Evolutionary conservation across 176 grass and related monocot species (phyloP).

Genomic region (Bothriochloa decipiens): DNA sequence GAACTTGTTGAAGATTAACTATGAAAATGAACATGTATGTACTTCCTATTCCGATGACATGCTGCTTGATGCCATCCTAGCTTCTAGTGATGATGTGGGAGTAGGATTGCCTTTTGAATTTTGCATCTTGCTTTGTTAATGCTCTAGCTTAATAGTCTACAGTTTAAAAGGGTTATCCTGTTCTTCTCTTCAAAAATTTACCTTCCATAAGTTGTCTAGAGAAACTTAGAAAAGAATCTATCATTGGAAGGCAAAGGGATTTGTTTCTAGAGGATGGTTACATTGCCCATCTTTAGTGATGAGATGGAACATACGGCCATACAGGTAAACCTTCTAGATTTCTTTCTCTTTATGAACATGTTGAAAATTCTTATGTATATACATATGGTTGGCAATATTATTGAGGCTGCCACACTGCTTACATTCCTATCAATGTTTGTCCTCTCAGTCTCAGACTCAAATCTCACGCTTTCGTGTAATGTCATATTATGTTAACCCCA

Average conservation of each 20-base stretch:
- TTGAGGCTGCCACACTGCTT: not conserved
- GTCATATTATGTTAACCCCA: not conserved
- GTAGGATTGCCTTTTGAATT: constrained; percentile 1
- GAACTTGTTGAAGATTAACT: constrained; percentile 2
- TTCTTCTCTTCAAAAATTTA: constrained; percentile 25
- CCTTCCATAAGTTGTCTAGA: not conserved
- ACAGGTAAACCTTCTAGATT: not conserved
- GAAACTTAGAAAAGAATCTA: not conserved
- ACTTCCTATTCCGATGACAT: constrained; percentile 7
- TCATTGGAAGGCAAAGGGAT: constrained; percentile 10
- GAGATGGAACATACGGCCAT: not conserved
- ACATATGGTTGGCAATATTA: not conserved
- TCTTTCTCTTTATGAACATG: not conserved
- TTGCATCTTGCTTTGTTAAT: not conserved
- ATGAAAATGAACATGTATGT: constrained; percentile 34
- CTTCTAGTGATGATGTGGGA: not conserved
- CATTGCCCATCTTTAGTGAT: not conserved
- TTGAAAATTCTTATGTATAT: not conserved
- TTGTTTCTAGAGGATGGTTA: not conserved
- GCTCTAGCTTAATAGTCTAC: constrained; percentile 2
- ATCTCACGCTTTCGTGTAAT: not conserved
- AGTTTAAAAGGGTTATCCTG: not conserved
- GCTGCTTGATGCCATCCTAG: not conserved
- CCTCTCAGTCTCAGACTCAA: not conserved
- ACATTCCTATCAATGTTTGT: not conserved